Base-by-base conservation (phyloP, 2,329 filamentous ascomycete species). In the Epichloe scottii region DNA sequence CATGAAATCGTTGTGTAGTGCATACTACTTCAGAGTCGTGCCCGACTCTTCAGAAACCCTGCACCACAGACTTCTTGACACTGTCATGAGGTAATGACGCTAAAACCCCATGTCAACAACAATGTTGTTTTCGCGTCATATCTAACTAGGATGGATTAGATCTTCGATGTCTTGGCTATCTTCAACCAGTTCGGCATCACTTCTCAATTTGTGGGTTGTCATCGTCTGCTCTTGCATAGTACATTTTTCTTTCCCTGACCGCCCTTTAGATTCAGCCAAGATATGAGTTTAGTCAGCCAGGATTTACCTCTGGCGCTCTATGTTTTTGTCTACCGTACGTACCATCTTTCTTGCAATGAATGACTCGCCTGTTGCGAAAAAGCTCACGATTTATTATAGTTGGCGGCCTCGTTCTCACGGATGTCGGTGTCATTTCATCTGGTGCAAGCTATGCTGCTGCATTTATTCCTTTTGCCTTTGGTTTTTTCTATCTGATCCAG, bases 391-490 rank as follows among this genome's bases (percentile, higher is more conserved):
- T 14, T 5, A 2, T 5, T 33, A 6, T 11, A 48, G 46, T 30
- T 15, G 23, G 38, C 19, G 38, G 38, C 26, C 17, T 49, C 10
- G 19, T 43, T 19, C 14, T 49, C 10, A 49, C 40, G 12, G 48
- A 49, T 17, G 33, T 43, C 10, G 37, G 46, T 46, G n/a, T 46
- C 79, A 72, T 79, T 41, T 68, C 68, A 5, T 56, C 58, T 1
- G 56, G 53, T 56, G 70, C 51, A 57, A 69, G 54, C 58, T 76
- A 70, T 50, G 64, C 75, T 0, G 69, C 69, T 1, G 67, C 75
- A 30, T 65, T 2, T 73, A 79, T 55, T 75, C 77, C 0, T 59
- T 74, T 14, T 58, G 78, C 2, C 19, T 30, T 34, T n/a, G 51
- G 70, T 5, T 61, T 58, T 1, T 53, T 63, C 3, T 60, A 56